phyloP scores from a whole-genome alignment of 345 rosid species.

The Triadica sebifera region DNA sequence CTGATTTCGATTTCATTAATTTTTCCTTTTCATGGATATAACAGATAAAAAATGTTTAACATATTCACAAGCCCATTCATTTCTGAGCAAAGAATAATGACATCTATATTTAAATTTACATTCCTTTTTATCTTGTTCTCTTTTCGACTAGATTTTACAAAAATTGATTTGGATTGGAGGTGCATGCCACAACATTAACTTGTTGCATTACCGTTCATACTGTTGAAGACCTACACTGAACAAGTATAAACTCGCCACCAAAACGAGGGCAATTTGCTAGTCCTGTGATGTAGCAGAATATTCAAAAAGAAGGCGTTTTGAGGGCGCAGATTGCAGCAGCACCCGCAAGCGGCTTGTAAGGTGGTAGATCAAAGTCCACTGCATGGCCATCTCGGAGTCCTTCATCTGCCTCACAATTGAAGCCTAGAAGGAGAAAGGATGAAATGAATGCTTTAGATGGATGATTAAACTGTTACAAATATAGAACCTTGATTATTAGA shows the following conservation, averaged over 20 bases:
- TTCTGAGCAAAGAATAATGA: constrained; percentile 39
- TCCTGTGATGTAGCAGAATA: constrained; percentile 94
- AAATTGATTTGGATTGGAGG: not conserved
- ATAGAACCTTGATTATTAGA: not conserved
- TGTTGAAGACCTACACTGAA: not conserved
- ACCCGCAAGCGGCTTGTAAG: constrained; percentile 86
- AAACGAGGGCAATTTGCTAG: constrained; percentile 22
- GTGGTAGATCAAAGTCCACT: constrained; percentile 88
- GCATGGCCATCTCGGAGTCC: constrained; percentile 97
- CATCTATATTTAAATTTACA: constrained; percentile 17
- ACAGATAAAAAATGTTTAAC: not conserved
- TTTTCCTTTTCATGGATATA: constrained; percentile 7
- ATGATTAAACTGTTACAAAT: not conserved
- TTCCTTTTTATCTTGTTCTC: not conserved
- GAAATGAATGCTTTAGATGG: not conserved
- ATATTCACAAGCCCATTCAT: constrained; percentile 31
- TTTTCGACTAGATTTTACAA: not conserved
- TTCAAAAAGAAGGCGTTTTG: constrained; percentile 86
- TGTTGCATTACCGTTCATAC: not conserved
- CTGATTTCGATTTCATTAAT: constrained; percentile 13
- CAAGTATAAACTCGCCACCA: not conserved
- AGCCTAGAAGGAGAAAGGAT: constrained; percentile 48
- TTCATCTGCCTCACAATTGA: constrained; percentile 93
- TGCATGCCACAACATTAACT: not conserved
- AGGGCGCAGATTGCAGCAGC: constrained; percentile 87